Base-by-base conservation (phyloP, 164 flowering plant species). In the Platanus orientalis region DNA sequence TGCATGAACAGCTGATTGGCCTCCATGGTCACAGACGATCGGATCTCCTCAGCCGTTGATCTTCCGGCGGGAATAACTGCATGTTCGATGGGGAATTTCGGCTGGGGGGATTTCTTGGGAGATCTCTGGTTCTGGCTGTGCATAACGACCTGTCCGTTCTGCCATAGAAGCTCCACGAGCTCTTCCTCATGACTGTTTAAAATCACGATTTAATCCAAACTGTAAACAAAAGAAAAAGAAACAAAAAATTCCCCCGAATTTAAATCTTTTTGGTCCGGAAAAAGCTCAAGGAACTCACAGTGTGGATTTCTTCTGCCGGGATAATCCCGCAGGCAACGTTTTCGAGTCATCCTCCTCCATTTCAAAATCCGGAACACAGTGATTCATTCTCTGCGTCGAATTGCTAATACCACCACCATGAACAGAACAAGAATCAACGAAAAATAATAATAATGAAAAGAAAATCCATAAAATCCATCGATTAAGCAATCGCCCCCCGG, bases 111-210 rank as follows among this genome's bases (percentile, higher is more conserved):
- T 53, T 74, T 79, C 73, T 66, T 78, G 7, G 14, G 47, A 2
- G 83, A 54, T 66, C 80, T 76, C 61, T 79, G 88, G 70, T 77
- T 77, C 19, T 86, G 92, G 76, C n/a, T n/a, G n/a, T n/a, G n/a
- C n/a, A 78, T 64, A 30, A 88, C 84, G n/a, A 86, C 79, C 51
- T 79, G 87, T 0, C 96, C 96, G 72, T 93, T 79, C 23, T 82
- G 88, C 97, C 98, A 93, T 25, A 88, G 61, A 48, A 93, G 73
- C 80, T 93, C 98, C 84, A 85, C 76, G 36, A 93, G 73, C 16
- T 83, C 92, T 9, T 88, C 88, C 1, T 81, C 92, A 0, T 45
- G 67, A 73, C 87, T 81, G 71, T 48, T 16, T 17, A 1, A 17
- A 36, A 36, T 36, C 42, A 36, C 9, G 12, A 36, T 36, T n/a